Base-by-base conservation (phyloP, 768 basidiomycete species). In the Suillus variegatus region DNA sequence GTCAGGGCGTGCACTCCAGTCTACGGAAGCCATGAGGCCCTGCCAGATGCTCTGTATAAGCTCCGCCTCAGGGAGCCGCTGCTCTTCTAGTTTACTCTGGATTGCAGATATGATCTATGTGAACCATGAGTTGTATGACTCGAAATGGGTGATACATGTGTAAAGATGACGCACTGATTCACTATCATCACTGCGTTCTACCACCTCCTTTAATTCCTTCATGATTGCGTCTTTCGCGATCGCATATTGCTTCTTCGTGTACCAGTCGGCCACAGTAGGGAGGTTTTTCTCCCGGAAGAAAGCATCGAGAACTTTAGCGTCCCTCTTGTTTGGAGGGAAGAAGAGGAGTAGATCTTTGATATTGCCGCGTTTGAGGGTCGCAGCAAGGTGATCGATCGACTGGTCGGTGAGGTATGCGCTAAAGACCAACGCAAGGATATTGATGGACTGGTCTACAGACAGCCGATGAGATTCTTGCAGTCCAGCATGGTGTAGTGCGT, bases 41-140 rank as follows among this genome's bases (percentile, higher is more conserved):
- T 91, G 88, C 95, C 95, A 99, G 75, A 97, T 89, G 80, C 94
- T 94, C 64, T 88, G 85, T 57, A 95, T 84, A 62, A 98, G 81
- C 71, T 98, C 97, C 8, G 84, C 79, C 64, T 95, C 95, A 7
- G 94, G 89, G 51, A 98, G 86, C n/a, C 92, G 86, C 41, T 85
- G 85, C 69, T 93, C 93, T 68, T 89, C 88, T 72, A 93, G 89
- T 67, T 85, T 86, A 55, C 75, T 71, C 70, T 90, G 91, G 79
- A 98, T 86, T 65, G 87, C 83, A 40, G 85, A 78, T 69, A 95
- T 82, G 73, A 97, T 91, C 94, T 96, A 52, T 95, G 46, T 41
- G 28, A 51, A 70, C 5, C 20, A 64, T 28, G 41, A 70, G 58
- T 60, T 36, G 67, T 36, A 61, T n/a, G 54, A 18, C 40, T n/a